Evolutionary conservation across 2,329 filamentous ascomycete genomes (phyloP), one percentile per base, ranked within the genome.

Genomic region (Ilyonectria robusta): DNA sequence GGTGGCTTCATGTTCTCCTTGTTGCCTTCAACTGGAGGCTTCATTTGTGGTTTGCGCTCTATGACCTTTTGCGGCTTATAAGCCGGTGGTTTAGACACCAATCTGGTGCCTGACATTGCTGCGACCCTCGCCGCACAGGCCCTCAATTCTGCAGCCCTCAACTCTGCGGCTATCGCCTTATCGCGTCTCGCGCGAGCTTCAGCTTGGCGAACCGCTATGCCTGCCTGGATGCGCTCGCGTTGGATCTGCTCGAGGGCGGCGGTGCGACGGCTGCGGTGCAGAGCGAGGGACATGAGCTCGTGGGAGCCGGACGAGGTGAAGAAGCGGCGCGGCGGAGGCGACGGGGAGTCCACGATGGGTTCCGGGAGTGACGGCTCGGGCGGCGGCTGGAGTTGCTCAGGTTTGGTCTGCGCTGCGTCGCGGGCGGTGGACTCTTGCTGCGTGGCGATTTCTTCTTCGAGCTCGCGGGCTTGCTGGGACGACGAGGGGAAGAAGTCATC

Each of bases 401-500:
- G 15, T n/a, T n/a, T 17, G 40, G 15, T 17, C n/a, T n/a, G 40
- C 17, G 15, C 40, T 15, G 40, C 15, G 15, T 42, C 40, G 40
- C 15, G 40, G 5, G 69, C 17, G 17, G 68, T 44, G 4, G 63
- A 46, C 4, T 64, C 48, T 3, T 69, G 15, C 13, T 50, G 23
- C 15, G 46, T 59, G 40, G 53, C 47, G 9, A 64, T 35, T 69
- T 79, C 73, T 67, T 85, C 81, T 35, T 85, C 83, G 2, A 90
- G 77, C 73, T 90, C 88, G 19, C 83, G 81, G 7, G 82, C 81
- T 73, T 88, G 85, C 71, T 91, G 88, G 0, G 86, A 88, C 0
- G 86, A 82, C n/a, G 83, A 86, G 0, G 87, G 87, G 50, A 89
- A 86, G 67, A 89, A 84, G 60, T 88, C 86, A 44, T 88, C 86